Evolutionary conservation across 2,329 filamentous ascomycete genomes (phyloP).

Genomic region (Elsinoe necatrix): DNA sequence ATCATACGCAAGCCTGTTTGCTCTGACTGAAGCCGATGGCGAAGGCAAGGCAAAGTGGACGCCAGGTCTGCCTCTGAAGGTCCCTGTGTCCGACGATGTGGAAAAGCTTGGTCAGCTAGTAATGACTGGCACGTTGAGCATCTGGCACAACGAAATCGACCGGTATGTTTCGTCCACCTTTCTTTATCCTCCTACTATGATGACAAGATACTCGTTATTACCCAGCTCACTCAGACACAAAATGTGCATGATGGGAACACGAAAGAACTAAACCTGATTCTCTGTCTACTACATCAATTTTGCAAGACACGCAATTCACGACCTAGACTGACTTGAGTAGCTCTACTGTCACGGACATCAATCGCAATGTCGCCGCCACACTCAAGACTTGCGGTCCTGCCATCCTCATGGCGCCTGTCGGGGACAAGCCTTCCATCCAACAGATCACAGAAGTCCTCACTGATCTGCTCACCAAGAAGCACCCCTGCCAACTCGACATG

Average conservation of each 20-base stretch:
- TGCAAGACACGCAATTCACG: neutral
- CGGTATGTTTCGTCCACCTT: conserved; percentile 57
- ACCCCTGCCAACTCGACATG: conserved; percentile 87
- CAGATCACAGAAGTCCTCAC: conserved; percentile 67
- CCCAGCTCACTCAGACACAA: conserved; percentile 99
- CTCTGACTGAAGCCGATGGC: conserved; percentile 63
- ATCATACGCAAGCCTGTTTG: conserved; percentile 83
- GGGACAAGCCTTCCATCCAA: conserved; percentile 43
- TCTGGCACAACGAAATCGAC: conserved; percentile 87
- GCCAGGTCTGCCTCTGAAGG: conserved; percentile 74
- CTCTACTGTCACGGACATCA: conserved; percentile 85
- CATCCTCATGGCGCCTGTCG: conserved; percentile 57
- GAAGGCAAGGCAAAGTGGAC: conserved; percentile 74
- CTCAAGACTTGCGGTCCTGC: conserved; percentile 86
- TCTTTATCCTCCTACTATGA: conserved; percentile 47
- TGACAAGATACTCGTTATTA: conserved; percentile 81
- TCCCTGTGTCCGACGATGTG: conserved; percentile 69
- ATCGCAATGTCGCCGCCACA: conserved; percentile 82
- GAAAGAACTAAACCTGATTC: conserved; percentile 35
- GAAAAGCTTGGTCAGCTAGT: conserved; percentile 79
- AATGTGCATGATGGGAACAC: conserved; percentile 85
- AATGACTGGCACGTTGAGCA: conserved; percentile 69
- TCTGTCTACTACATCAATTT: neutral
- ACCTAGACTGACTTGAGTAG: conserved; percentile 40
- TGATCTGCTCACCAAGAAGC: conserved; percentile 77